Base-by-base conservation (phyloP, 2,329 filamentous ascomycete species). In the Neopestalotiopsis sp. region DNA sequence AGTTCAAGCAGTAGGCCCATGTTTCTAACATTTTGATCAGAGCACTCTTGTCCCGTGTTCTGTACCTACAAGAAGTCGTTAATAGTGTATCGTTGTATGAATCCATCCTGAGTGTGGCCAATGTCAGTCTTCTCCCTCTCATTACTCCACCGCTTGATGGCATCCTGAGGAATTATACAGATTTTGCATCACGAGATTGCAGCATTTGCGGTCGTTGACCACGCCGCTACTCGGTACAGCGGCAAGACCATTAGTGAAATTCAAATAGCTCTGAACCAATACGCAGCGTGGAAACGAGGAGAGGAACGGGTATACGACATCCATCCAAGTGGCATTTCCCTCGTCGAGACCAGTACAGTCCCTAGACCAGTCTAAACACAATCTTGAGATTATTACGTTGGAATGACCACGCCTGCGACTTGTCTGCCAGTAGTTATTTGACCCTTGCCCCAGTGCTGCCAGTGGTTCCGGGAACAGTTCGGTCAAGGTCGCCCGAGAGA, bases 121-220 rank as follows among this genome's bases (percentile, higher is more conserved):
- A 38, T 10, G 6, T 38, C 34, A 10, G 34, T 38, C 34, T 38
- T 7, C 6, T 7, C 34, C 34, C 34, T 28, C 34, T 38, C 34
- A 71, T 70, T 14, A 79, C 10, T 17, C 13, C 13, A 45, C 13
- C 13, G 17, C 42, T 45, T 45, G 42, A 13, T 17, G 14, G n/a
- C n/a, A n/a, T 52, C 42, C 17, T n/a, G 6, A 17, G n/a, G 7
- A 3, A 49, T n/a, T n/a, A n/a, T n/a, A 52, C 14, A 1, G 14
- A n/a, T 32, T 12, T 14, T 59, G 4, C 38, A 49, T 49, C 34
- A 49, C 49, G 61, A 30, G 34, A 49, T 64, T 20, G n/a, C n/a
- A 28, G 7, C 28, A 32, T 13, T 20, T 12, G 38, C 10, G 30
- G 20, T 34, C 40, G 7, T 62, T n/a, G 59, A 30, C n/a, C 38